Conservation (phyloP, 2,329 filamentous ascomycete genomes). For the Ophiostoma piceae region DNA sequence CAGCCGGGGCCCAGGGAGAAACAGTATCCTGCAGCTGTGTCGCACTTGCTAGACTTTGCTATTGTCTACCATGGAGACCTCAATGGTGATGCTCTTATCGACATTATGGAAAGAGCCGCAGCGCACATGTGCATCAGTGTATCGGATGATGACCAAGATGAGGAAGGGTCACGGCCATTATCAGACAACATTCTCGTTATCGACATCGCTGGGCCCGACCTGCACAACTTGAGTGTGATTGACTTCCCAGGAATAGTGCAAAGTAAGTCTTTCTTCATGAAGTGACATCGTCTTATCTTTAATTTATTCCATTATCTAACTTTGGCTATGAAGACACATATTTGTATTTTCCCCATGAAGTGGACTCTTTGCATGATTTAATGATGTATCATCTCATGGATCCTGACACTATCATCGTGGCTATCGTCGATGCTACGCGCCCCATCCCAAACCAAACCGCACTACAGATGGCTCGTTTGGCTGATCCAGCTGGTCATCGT, state of each 20-base stretch:
- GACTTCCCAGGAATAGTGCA: constrained; percentile 24
- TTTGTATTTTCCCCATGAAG: background rate
- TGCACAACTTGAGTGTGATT: constrained; percentile 21
- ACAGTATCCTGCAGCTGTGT: constrained; percentile 21
- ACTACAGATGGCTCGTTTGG: background rate
- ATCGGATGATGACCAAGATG: background rate
- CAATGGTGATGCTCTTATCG: background rate
- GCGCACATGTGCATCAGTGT: constrained; percentile 9
- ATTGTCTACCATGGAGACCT: background rate
- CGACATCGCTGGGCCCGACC: constrained; percentile 23
- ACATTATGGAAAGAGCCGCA: constrained; percentile 10
- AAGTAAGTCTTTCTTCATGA: constrained; percentile 5
- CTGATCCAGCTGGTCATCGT: background rate
- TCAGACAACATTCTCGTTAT: constrained; percentile 24
- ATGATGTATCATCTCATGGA: background rate
- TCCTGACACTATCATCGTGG: background rate
- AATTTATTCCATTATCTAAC: background rate
- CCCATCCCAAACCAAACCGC: background rate
- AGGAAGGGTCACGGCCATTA: constrained; percentile 7
- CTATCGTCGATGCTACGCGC: background rate
- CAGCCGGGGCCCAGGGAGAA: constrained; percentile 18
- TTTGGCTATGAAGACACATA: background rate
- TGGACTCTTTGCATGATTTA: background rate
- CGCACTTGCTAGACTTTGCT: constrained; percentile 19
- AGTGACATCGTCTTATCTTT: constrained; percentile 31